Evolutionary conservation across 176 grass and related monocot genomes (phyloP).

Genomic region (Oryza longistaminata): DNA sequence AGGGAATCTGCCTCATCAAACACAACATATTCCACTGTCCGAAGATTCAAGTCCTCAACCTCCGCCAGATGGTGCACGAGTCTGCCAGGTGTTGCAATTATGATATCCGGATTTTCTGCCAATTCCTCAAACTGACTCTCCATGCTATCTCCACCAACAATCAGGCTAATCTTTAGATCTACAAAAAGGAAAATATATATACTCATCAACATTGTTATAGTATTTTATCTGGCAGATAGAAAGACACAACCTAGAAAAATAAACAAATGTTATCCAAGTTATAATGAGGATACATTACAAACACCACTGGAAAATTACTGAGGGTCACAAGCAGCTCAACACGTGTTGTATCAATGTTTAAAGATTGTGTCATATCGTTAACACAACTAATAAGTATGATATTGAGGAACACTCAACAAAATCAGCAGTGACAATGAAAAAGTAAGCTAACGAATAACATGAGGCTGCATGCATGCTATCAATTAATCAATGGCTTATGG

Average conservation of each 20-base stretch:
- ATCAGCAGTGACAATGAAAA: not conserved
- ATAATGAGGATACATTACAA: not conserved
- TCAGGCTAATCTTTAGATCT: constrained; percentile 81
- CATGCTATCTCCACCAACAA: constrained; percentile 97
- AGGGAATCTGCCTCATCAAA: constrained; percentile 96
- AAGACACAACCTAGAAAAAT: not conserved
- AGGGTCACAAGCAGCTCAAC: not conserved
- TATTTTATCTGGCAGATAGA: not conserved
- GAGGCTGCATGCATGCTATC: not conserved
- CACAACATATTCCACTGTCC: constrained; percentile 92
- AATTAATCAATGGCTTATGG: not conserved
- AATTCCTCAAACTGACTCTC: constrained; percentile 94
- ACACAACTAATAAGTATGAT: not conserved
- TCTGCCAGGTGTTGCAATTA: constrained; percentile 95
- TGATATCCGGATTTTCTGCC: constrained; percentile 88
- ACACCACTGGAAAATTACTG: not conserved
- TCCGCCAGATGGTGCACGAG: constrained; percentile 85
- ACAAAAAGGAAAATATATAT: not conserved
- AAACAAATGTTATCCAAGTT: not conserved
- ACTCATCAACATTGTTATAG: not conserved
- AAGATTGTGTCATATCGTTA: not conserved
- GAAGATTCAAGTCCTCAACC: constrained; percentile 83
- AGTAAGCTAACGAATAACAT: not conserved
- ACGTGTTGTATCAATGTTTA: not conserved
- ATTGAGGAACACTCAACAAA: not conserved